Base-by-base conservation (phyloP, 257 asterid species). In the Agastache rugosa region DNA sequence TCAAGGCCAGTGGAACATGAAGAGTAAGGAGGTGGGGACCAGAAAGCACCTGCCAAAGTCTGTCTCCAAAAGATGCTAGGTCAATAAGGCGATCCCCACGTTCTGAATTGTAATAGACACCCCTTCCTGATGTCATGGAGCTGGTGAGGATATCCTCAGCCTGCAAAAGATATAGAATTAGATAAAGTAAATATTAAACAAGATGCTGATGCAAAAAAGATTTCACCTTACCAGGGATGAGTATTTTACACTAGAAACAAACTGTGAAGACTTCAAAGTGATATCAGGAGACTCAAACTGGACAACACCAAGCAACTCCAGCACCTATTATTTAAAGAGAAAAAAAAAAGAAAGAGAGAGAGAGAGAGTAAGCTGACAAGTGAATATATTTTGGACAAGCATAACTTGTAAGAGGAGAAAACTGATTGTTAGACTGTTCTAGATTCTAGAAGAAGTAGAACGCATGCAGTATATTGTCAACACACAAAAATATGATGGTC, bases 51-150 rank as follows among this genome's bases (percentile, higher is more conserved):
- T 95, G 96, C 96, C 99, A 95, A 70, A 95, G 90, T 79, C 77
- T 88, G 80, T 92, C 97, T 63, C 96, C 87, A 70, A 95, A 86
- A 75, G 96, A 83, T 75, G 88, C 74, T 60, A 92, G 84, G 83
- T 92, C 96, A 71, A 95, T 85, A 77, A 95, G 92, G 41, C 97
- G 97, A 78, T 92, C 99, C 17, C 98, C 99, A 63, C 97, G 97
- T 61, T 95, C 99, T 17, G 98, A 92, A 79, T 80, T 87, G 82
- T 85, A 92, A 83, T 95, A 92, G 66, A 88, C 83, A 75, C 89
- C 87, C 79, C 83, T 90, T 64, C 84, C 91, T 20, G 85, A 80
- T 77, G 87, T 69, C 27, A 88, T 67, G 48, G 93, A 87, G 77
- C 80, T 83, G 69, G 84, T 75, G 62, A 95, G 97, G 78, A 92